Conservation (phyloP, 139 green algal species). For the Chlorella sp. region DNA sequence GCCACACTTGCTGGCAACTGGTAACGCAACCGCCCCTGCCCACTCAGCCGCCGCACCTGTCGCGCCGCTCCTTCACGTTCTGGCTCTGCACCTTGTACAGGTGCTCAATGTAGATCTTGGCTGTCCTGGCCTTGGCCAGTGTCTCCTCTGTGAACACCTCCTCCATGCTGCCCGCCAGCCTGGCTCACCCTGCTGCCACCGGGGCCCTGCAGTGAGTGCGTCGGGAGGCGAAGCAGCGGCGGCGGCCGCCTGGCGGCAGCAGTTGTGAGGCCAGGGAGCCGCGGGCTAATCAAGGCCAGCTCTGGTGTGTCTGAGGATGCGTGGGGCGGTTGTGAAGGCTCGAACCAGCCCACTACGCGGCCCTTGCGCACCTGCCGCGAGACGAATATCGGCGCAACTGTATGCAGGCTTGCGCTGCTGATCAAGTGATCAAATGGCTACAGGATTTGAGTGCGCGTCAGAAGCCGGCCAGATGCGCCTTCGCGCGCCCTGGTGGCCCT, state of each 20-base stretch:
- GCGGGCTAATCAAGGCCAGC: too few relatives aligned
- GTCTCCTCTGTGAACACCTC: conserved; percentile 53
- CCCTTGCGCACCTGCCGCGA: too few relatives aligned
- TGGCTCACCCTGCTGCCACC: not conserved
- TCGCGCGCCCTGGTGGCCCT: too few relatives aligned
- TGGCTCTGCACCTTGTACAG: conserved; percentile 90
- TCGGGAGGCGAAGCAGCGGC: not conserved
- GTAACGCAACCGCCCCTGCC: not conserved
- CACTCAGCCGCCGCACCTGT: conserved; percentile 55
- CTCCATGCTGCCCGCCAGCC: not conserved
- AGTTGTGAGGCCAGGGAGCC: not conserved
- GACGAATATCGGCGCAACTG: too few relatives aligned
- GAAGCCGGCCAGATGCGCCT: too few relatives aligned
- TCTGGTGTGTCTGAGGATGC: too few relatives aligned
- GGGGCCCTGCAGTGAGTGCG: not conserved
- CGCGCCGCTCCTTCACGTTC: conserved; percentile 76
- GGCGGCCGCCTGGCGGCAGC: not conserved
- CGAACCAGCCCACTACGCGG: too few relatives aligned
- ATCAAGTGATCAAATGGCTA: too few relatives aligned
- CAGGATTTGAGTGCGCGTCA: too few relatives aligned
- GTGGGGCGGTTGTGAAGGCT: too few relatives aligned
- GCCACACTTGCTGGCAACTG: not conserved
- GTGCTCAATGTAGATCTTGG: conserved; percentile 94
- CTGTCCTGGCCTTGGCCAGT: conserved; percentile 68
- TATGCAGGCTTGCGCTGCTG: too few relatives aligned